Evolutionary conservation across 1,284 basidiomycete species (phyloP).

Genomic region (Moesziomyces sp.): DNA sequence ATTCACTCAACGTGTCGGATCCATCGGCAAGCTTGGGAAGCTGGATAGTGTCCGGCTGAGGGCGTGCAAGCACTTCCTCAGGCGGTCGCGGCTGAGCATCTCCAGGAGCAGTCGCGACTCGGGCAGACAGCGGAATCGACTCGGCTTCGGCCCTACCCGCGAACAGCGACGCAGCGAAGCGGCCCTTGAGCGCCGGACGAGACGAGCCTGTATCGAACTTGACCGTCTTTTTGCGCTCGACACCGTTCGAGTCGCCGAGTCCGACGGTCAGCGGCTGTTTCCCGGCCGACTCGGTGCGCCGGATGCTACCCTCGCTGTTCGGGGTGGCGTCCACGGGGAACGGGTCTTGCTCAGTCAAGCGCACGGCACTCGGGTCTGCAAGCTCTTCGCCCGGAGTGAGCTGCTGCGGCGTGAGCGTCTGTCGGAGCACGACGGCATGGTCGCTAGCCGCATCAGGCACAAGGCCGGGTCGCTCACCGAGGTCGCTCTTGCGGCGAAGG

Average conservation of each 20-base stretch:
- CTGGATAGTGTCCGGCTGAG: slow-evolving; percentile 26
- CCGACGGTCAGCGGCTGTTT: no score
- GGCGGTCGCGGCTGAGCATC: slow-evolving; percentile 52
- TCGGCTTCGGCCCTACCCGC: slow-evolving; percentile 21
- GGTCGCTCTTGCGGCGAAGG: slow-evolving; percentile 47
- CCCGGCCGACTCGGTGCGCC: neutral
- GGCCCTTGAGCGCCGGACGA: slow-evolving; percentile 17
- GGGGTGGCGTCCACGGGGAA: slow-evolving; percentile 30
- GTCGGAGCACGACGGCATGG: slow-evolving; percentile 34
- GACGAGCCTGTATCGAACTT: slow-evolving; percentile 40
- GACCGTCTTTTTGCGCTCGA: slow-evolving; percentile 41
- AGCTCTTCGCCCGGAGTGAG: slow-evolving; percentile 21
- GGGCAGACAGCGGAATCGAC: neutral
- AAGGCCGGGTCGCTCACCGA: slow-evolving; percentile 17
- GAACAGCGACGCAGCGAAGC: slow-evolving; percentile 44
- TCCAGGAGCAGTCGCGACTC: slow-evolving; percentile 18
- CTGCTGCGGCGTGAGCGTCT: slow-evolving; percentile 18
- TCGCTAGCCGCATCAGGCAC: slow-evolving; percentile 50
- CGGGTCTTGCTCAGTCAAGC: slow-evolving; percentile 33
- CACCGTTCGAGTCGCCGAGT: slow-evolving; percentile 7
- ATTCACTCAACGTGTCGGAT: slow-evolving; percentile 7
- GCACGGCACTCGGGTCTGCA: slow-evolving; percentile 1
- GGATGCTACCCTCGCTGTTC: slow-evolving; percentile 2
- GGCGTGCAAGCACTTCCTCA: slow-evolving; percentile 55
- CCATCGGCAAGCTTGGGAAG: neutral